These are phyloP conservation scores for Carex pumila DNA, from an alignment of 176 grass and related monocot genomes.

Conservation along the genomic window DNA sequence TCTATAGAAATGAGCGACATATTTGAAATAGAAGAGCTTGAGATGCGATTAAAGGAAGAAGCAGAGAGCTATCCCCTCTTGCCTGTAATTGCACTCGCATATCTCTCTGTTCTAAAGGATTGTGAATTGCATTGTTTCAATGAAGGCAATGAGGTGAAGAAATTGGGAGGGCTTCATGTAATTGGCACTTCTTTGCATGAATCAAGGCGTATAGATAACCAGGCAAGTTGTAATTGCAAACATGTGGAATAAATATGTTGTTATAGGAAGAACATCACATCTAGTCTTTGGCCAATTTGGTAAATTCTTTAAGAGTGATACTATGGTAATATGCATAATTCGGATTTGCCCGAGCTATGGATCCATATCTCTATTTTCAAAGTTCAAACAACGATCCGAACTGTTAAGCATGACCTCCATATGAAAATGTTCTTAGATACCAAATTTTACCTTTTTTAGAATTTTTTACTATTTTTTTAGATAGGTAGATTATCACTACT, in stretches of 20 bases:
- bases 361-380: too few relatives aligned
- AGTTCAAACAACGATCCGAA: too few relatives aligned
- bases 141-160: slow-evolving; percentile 82
- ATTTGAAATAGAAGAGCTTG: slow-evolving; percentile 57
- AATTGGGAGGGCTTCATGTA: slow-evolving; percentile 93
- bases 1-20: slow-evolving; percentile 73
- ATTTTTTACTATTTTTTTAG: too few relatives aligned
- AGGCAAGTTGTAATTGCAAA: slow-evolving; percentile 44
- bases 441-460: too few relatives aligned
- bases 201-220: slow-evolving; percentile 94
- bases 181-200: slow-evolving; percentile 95
- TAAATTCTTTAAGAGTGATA: background rate
- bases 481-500: too few relatives aligned
- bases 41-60: slow-evolving; percentile 42
- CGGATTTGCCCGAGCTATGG: too few relatives aligned
- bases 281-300: background rate
- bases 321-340: too few relatives aligned
- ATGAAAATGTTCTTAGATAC: too few relatives aligned
- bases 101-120: slow-evolving; percentile 65
- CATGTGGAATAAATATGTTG: background rate
- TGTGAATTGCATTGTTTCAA: slow-evolving; percentile 72
- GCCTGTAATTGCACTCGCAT: slow-evolving; percentile 66
- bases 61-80: slow-evolving; percentile 59
- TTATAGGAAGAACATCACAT: background rate
- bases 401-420: too few relatives aligned